Conservation (phyloP, 371 early-diverging fungal species). For the Apophysomyces ossiformis region DNA sequence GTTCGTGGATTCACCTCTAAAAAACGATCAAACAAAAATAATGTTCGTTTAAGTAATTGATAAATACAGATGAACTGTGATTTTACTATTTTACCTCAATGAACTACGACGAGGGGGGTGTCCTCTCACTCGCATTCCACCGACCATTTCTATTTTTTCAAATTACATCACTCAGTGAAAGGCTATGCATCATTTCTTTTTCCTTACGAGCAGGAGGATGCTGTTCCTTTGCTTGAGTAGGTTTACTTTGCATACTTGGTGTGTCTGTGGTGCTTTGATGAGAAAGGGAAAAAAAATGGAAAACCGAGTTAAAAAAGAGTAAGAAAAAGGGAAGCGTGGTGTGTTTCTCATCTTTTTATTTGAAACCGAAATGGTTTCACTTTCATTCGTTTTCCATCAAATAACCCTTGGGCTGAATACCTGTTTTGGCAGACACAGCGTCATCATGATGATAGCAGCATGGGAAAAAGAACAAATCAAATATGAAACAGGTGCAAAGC, state of each 20-base stretch:
- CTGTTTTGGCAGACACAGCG: too few relatives aligned
- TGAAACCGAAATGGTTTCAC: not conserved
- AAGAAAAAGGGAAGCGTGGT: not conserved
- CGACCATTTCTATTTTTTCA: constrained; percentile 2
- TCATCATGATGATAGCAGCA: too few relatives aligned
- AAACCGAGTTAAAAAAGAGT: not conserved
- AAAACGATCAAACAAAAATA: not conserved
- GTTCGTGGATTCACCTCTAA: not conserved
- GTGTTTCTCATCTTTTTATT: not conserved
- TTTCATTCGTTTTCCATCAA: too few relatives aligned
- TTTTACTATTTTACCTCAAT: not conserved
- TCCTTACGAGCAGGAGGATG: constrained; percentile 8
- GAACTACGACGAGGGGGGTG: not conserved
- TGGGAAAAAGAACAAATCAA: too few relatives aligned
- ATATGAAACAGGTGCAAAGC: too few relatives aligned
- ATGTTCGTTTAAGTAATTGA: not conserved
- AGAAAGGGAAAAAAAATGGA: not conserved
- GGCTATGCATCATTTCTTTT: too few relatives aligned
- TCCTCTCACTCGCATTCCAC: not conserved
- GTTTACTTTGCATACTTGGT: not conserved
- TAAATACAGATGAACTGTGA: not conserved
- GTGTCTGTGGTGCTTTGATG: too few relatives aligned
- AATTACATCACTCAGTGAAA: not conserved
- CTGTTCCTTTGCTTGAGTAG: not conserved
- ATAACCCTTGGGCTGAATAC: too few relatives aligned